phyloP scores from a whole-genome alignment of 768 basidiomycete genomes.

The Panus rudis region DNA sequence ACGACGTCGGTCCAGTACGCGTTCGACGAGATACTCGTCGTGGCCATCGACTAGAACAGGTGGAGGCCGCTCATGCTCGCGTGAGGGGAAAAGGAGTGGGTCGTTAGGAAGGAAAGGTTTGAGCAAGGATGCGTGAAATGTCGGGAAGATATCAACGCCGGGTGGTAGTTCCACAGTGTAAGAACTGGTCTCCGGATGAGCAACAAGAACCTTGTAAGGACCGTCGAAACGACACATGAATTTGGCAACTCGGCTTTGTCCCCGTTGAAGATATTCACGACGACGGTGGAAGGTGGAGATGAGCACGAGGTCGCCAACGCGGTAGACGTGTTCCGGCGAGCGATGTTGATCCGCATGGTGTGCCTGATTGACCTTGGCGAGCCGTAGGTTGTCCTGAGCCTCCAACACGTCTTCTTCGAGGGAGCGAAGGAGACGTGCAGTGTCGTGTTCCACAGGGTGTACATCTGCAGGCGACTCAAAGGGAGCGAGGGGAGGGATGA shows the following conservation, averaged over 20 bases:
- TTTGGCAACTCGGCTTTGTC: constrained; percentile 29
- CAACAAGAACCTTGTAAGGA: constrained; percentile 14
- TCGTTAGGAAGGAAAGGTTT: constrained; percentile 28
- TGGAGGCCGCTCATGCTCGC: constrained; percentile 16
- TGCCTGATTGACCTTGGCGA: constrained; percentile 22
- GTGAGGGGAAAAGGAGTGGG: constrained; percentile 28
- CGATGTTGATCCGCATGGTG: constrained; percentile 22
- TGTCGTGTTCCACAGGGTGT: too few relatives aligned
- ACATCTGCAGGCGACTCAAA: too few relatives aligned
- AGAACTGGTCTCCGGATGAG: constrained; percentile 8
- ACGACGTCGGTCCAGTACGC: constrained; percentile 21
- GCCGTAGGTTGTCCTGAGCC: constrained; percentile 33
- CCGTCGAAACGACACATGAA: constrained; percentile 33
- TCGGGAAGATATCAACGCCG: constrained; percentile 16
- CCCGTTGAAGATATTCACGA: constrained; percentile 19
- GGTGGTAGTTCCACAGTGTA: constrained; percentile 21
- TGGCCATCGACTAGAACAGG: constrained; percentile 19
- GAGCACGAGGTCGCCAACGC: constrained; percentile 28
- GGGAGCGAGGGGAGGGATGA: too few relatives aligned
- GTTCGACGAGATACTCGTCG: constrained; percentile 23
- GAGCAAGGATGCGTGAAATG: constrained; percentile 31
- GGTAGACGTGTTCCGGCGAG: constrained; percentile 18
- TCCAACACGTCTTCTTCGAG: constrained; percentile 20
- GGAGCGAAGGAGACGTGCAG: too few relatives aligned
- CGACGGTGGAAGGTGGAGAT: constrained; percentile 26